These are phyloP conservation scores for Pseudocercospora fijiensis DNA, from an alignment of 2,329 filamentous ascomycete genomes.

Conservation along the genomic window DNA sequence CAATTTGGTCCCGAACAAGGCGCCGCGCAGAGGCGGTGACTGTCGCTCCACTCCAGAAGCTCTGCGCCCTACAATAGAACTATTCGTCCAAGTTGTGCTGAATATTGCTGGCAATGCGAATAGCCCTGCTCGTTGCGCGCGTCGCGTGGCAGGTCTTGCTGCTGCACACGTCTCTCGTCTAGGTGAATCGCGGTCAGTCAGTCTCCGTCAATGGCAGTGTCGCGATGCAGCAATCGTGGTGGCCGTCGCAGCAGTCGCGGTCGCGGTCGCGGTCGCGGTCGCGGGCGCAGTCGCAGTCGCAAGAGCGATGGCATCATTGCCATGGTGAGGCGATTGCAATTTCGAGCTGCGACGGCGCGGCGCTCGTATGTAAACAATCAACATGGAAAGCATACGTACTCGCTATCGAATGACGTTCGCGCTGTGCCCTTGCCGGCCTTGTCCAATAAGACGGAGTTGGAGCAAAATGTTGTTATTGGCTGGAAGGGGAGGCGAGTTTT, in stretches of 20 bases:
- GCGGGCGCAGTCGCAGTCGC: background rate
- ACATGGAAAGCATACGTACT: constrained; percentile 16
- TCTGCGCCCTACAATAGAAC: background rate
- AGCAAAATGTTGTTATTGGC: constrained; percentile 12
- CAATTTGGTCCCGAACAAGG: constrained; percentile 12
- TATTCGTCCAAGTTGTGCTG: background rate
- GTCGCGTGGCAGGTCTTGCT: constrained; percentile 12
- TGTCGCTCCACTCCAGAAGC: background rate
- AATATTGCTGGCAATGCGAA: background rate
- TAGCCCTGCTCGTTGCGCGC: constrained; percentile 5
- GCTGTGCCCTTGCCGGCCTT: constrained; percentile 15
- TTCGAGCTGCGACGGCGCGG: constrained; percentile 9
- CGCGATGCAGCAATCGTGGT: background rate
- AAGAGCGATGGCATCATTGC: constrained; percentile 5
- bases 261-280: background rate
- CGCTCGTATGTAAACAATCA: constrained; percentile 17
- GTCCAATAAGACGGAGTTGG: constrained; percentile 3
- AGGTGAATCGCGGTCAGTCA: constrained; percentile 2
- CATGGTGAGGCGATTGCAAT: constrained; percentile 6
- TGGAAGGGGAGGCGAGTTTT: constrained; percentile 14
- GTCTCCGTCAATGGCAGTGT: constrained; percentile 5
- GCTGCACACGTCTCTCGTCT: constrained; percentile 5
- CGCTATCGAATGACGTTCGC: constrained; percentile 19
- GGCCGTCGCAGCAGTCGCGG: background rate
- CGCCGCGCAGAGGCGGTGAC: constrained; percentile 14